phyloP scores from a whole-genome alignment of 371 early-diverging fungal species.

The Rhizomucor pusillus region DNA sequence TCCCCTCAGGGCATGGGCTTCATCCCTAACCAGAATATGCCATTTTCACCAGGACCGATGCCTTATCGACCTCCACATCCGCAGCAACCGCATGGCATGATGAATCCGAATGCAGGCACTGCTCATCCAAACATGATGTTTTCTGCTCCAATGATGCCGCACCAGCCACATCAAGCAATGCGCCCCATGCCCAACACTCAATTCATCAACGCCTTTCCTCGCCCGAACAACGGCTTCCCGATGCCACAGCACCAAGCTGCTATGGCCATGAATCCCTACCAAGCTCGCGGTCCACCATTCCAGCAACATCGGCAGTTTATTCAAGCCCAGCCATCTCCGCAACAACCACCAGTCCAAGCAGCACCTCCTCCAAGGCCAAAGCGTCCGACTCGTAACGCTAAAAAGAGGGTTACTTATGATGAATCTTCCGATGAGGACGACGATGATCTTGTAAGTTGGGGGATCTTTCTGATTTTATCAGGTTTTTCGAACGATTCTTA shows the following conservation, averaged over 20 bases:
- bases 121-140: slow-evolving; percentile 25
- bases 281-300: neutral
- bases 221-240: slow-evolving; percentile 17
- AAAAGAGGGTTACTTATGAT: slow-evolving; percentile 40
- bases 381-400: slow-evolving; percentile 33
- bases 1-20: slow-evolving; percentile 10
- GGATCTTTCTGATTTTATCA: slow-evolving; percentile 1
- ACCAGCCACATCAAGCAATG: slow-evolving; percentile 18
- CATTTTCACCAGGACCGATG: slow-evolving; percentile 13
- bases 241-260: slow-evolving; percentile 10
- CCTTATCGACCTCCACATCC: slow-evolving; percentile 8
- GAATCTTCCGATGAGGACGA: slow-evolving; percentile 43
- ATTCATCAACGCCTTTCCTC: slow-evolving; percentile 19
- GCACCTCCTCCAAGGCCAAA: slow-evolving; percentile 26
- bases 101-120: slow-evolving; percentile 6
- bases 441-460: slow-evolving; percentile 25
- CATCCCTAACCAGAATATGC: slow-evolving; percentile 12
- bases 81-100: slow-evolving; percentile 11
- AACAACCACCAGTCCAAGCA: slow-evolving; percentile 28
- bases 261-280: slow-evolving; percentile 1
- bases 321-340: slow-evolving; percentile 18
- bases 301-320: slow-evolving; percentile 8
- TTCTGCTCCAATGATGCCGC: slow-evolving; percentile 19
- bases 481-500: no score
- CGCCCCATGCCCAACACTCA: slow-evolving; percentile 20